phyloP scores from a whole-genome alignment of 768 basidiomycete species.

The Hericium coralloides region DNA sequence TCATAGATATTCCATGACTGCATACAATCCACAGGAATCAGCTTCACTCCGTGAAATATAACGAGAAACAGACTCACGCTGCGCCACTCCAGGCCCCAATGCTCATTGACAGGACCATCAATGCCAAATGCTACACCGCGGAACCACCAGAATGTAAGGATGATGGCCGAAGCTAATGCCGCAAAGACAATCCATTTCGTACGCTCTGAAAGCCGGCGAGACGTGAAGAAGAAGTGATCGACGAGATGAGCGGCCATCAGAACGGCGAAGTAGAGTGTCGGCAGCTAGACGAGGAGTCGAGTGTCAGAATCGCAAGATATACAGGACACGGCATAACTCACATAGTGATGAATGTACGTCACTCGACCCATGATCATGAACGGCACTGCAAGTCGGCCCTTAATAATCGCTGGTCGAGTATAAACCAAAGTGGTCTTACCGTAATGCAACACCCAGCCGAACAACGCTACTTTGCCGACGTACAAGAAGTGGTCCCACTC shows the following conservation, averaged over 20 bases:
- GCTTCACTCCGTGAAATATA: background rate
- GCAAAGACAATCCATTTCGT: slow-evolving; percentile 73
- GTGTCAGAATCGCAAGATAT: background rate
- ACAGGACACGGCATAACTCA: slow-evolving; percentile 31
- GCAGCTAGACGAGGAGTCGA: slow-evolving; percentile 46
- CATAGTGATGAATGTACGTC: slow-evolving; percentile 94
- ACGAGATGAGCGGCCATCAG: slow-evolving; percentile 85
- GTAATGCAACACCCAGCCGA: slow-evolving; percentile 90
- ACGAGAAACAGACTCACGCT: slow-evolving; percentile 28
- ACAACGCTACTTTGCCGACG: slow-evolving; percentile 82
- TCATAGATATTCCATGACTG: slow-evolving; percentile 28
- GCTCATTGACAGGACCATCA: slow-evolving; percentile 74
- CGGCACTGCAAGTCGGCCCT: slow-evolving; percentile 46
- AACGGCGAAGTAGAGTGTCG: slow-evolving; percentile 94
- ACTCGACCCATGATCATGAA: slow-evolving; percentile 98
- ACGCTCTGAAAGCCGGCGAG: slow-evolving; percentile 46
- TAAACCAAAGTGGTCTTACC: slow-evolving; percentile 35
- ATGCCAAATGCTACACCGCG: slow-evolving; percentile 84
- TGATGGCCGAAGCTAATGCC: slow-evolving; percentile 44
- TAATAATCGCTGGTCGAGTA: background rate
- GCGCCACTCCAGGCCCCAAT: slow-evolving; percentile 77
- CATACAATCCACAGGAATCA: background rate
- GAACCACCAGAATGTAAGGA: slow-evolving; percentile 95
- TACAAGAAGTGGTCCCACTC: slow-evolving; percentile 96
- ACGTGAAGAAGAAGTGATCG: slow-evolving; percentile 88